These are phyloP conservation scores for Reutealis trisperma DNA, from an alignment of 345 rosid genomes.

Conservation along the genomic window DNA sequence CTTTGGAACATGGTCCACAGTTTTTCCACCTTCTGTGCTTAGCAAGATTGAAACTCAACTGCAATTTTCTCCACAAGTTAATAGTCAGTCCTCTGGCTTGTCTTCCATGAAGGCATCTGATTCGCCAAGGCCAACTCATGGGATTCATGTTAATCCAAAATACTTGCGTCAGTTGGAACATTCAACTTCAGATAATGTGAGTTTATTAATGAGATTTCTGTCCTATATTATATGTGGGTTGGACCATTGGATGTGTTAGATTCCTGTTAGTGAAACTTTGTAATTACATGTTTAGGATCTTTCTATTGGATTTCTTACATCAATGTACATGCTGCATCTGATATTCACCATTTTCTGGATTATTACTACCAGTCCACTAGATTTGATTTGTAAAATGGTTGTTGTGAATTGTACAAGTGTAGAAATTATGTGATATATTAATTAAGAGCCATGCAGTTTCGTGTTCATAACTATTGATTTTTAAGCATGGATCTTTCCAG, in stretches of 20 bases:
- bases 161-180: conserved; percentile 81
- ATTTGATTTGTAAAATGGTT: background rate
- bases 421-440: background rate
- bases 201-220: conserved; percentile 28
- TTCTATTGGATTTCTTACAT: background rate
- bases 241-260: no score
- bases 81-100: conserved; percentile 49
- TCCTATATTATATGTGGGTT: background rate
- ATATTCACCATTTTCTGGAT: background rate
- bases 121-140: conserved; percentile 74
- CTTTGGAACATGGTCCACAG: conserved; percentile 93
- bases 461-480: background rate
- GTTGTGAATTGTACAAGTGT: background rate
- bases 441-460: background rate
- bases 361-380: background rate
- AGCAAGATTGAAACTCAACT: conserved; percentile 70
- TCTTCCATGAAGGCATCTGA: conserved; percentile 60
- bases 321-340: background rate
- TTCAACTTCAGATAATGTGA: conserved; percentile 68
- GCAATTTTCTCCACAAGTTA: conserved; percentile 52
- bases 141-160: conserved; percentile 98
- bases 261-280: no score
- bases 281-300: background rate
- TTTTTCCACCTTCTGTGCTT: conserved; percentile 72
- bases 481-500: background rate